Evolutionary conservation across 345 rosid species (phyloP).

Genomic region (Salix udensis): DNA sequence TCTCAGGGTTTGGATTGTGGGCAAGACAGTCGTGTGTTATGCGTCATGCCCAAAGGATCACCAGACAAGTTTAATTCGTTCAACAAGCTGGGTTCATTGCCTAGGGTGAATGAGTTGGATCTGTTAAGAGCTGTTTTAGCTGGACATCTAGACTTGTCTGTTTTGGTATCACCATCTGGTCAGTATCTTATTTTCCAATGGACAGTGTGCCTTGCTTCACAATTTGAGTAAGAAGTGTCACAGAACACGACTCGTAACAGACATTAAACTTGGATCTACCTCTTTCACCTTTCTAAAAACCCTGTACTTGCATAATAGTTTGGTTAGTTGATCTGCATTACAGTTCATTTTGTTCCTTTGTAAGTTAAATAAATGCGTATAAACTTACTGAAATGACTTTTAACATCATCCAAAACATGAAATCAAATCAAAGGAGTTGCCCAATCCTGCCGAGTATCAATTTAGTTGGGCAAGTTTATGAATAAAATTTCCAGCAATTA

Average conservation of each 20-base stretch:
- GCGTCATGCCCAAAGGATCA: slow-evolving; percentile 56
- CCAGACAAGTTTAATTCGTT: slow-evolving; percentile 38
- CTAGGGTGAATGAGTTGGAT: slow-evolving; percentile 65
- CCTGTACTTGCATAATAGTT: no score
- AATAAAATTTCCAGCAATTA: no score
- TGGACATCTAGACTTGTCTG: slow-evolving; percentile 56
- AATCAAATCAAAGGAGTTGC: no score
- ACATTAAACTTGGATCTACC: background rate
- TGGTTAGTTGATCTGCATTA: no score
- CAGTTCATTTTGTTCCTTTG: no score
- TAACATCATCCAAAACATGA: no score
- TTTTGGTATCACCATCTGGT: slow-evolving; percentile 61
- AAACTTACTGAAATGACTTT: no score
- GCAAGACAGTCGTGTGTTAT: slow-evolving; percentile 40
- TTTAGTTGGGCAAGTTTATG: no score
- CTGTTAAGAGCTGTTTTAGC: slow-evolving; percentile 61
- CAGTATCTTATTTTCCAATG: slow-evolving; percentile 7
- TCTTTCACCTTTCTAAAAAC: no score
- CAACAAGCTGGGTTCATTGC: slow-evolving; percentile 49
- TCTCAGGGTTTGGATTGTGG: slow-evolving; percentile 46
- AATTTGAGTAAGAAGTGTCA: background rate
- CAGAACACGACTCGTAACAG: background rate
- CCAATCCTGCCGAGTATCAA: no score
- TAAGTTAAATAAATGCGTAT: no score
- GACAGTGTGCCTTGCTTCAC: background rate